Conservation (phyloP, 2,329 filamentous ascomycete species). For the Scedosporium boydii region DNA sequence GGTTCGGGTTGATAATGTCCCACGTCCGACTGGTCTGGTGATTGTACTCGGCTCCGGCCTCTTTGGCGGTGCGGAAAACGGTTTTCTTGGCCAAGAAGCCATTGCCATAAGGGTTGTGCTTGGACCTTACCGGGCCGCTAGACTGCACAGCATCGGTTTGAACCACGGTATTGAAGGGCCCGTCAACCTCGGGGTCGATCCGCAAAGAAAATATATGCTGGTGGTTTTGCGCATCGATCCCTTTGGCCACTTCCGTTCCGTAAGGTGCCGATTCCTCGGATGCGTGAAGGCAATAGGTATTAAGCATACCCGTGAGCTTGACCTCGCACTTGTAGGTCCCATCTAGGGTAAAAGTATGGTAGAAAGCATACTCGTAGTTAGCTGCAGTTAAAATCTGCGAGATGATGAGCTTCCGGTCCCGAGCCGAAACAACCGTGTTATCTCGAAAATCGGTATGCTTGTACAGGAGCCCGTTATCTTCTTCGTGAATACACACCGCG, state of each 20-base stretch:
- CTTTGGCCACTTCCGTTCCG: slow-evolving; percentile 82
- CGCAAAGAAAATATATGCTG: slow-evolving; percentile 91
- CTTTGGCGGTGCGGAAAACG: slow-evolving; percentile 60
- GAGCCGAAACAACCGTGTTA: slow-evolving; percentile 75
- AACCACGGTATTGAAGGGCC: slow-evolving; percentile 74
- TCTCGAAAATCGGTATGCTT: slow-evolving; percentile 93
- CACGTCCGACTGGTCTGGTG: slow-evolving; percentile 71
- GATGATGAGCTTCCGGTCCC: slow-evolving; percentile 75
- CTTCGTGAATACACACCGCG: slow-evolving; percentile 90
- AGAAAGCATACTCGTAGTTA: slow-evolving; percentile 78
- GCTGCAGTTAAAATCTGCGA: slow-evolving; percentile 92
- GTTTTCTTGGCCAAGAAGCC: slow-evolving; percentile 82
- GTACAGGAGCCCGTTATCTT: slow-evolving; percentile 70
- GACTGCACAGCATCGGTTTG: slow-evolving; percentile 67
- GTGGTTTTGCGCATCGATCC: slow-evolving; percentile 88
- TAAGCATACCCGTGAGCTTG: slow-evolving; percentile 83
- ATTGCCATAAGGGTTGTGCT: slow-evolving; percentile 81
- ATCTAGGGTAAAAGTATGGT: slow-evolving; percentile 67
- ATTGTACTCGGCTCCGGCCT: slow-evolving; percentile 71
- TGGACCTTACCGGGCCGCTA: slow-evolving; percentile 65
- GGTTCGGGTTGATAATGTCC: slow-evolving; percentile 82
- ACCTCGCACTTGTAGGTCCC: slow-evolving; percentile 62
- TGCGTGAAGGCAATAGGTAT: slow-evolving; percentile 75
- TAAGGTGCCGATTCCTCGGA: slow-evolving; percentile 77
- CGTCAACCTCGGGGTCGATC: slow-evolving; percentile 79